A percentile compares a stretch with the other conserved stretches of the same genome.
Conservation (phyloP, 148 eudicot species). For the Agrostemma githago region DNA sequence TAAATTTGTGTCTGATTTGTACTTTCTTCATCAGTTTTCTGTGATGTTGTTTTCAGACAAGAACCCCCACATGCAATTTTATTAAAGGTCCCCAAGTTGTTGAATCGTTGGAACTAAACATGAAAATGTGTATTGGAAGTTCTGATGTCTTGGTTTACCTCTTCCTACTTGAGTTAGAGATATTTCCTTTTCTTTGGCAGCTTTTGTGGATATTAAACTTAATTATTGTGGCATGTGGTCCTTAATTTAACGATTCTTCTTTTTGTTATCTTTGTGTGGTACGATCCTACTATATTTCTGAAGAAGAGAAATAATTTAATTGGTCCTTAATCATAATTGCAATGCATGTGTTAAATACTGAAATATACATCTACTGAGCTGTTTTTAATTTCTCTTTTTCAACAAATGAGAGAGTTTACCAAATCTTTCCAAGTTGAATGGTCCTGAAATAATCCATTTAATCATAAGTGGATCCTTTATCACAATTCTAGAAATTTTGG, state of each 20-base stretch:
- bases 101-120: not conserved
- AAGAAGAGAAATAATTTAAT: not conserved
- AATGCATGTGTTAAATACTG: not conserved
- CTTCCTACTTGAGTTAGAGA: not conserved
- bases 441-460: not conserved
- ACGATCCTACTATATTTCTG: not conserved
- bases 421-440: not conserved
- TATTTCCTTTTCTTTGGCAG: conserved; percentile 1
- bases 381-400: not conserved
- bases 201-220: not conserved
- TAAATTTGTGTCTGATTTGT: not conserved
- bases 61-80: conserved; percentile 14
- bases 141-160: not conserved
- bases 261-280: not conserved
- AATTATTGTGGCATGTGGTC: conserved; percentile 3
- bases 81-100: not conserved
- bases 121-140: conserved; percentile 12
- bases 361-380: not conserved
- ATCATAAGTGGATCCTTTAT: not conserved
- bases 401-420: not conserved
- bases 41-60: conserved; percentile 12
- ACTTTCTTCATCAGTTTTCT: not conserved
- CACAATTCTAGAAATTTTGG: not conserved
- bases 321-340: not conserved
- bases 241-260: not conserved